Evolutionary conservation across 2,329 filamentous ascomycete species (phyloP), one percentile per base, ranked within the genome.

Genomic region (Colletotrichum neosansevieriae): DNA sequence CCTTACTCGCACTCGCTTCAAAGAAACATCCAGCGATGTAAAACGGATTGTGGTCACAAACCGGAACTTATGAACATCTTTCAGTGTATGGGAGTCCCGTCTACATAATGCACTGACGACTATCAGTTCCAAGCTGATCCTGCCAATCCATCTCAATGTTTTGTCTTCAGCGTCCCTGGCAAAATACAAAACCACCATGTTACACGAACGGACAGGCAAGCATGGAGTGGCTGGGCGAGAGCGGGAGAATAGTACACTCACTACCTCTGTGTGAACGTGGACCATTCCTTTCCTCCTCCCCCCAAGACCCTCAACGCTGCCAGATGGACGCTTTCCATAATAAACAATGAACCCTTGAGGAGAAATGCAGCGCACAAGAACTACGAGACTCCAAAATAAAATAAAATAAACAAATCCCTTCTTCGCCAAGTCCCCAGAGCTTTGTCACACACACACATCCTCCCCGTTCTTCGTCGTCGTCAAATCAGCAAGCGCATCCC

Each of bases 401-500:
- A 60, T 42, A 50, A 47, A 19, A 19, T 6, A 51, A 49, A 29
- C 4, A 29, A 54, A 56, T 42, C 47, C 65, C 53, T 66, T 63
- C 62, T 66, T 69, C 61, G 62, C 66, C 54, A 50, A 60, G 15
- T 24, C 34, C 42, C 34, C 58, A 12, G 21, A 15, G 11, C 10
- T 38, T 29, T 58, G 45, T 38, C 51, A 63, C 58, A 63, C 36
- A 32, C 44, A 32, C 13, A 38, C 36, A 29, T 29, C 29, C 29
- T 29, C 9, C 36, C 13, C 36, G 17, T 49, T 49, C 56, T 12
- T 53, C 29, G 19, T 53, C 51, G 29, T 59, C 60, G 71, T 44
- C 1, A 29, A 42, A 57, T 77, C 61, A 98, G 82, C 95, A 98
- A 76, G 94, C 94, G 80, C 95, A 98, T 50, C 92, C 91, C 76